Conservation (phyloP, 805 yeast genomes). For the Metschnikowia peoriensis region DNA sequence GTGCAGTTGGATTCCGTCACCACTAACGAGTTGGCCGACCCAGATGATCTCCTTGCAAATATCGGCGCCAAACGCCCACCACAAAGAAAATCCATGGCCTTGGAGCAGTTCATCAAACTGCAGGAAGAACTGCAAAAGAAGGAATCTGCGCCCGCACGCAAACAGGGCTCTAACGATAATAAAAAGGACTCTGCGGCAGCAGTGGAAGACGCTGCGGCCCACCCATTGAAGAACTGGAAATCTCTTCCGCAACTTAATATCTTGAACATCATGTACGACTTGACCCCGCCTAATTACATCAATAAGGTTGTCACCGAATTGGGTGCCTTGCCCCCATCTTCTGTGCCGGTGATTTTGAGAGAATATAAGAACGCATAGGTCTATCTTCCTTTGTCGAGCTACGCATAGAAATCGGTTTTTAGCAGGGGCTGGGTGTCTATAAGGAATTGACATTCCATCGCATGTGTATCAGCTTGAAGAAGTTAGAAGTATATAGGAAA, state of each 20-base stretch:
- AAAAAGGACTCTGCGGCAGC: slow-evolving; percentile 13
- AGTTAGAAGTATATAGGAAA: background rate
- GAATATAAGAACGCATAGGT: slow-evolving; percentile 64
- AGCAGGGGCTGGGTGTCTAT: no score
- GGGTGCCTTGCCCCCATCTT: slow-evolving; percentile 96
- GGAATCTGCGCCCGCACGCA: slow-evolving; percentile 31
- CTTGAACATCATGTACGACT: slow-evolving; percentile 84
- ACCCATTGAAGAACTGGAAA: slow-evolving; percentile 59
- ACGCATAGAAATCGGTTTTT: no score
- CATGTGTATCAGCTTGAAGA: no score
- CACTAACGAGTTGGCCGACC: slow-evolving; percentile 83
- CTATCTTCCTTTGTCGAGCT: no score
- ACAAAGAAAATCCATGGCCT: slow-evolving; percentile 56
- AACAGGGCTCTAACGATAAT: slow-evolving; percentile 25
- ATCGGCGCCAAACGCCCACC: slow-evolving; percentile 52
- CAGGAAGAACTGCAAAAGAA: slow-evolving; percentile 28
- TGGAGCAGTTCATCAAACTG: slow-evolving; percentile 57
- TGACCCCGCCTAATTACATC: slow-evolving; percentile 91
- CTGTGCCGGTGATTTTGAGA: slow-evolving; percentile 94
- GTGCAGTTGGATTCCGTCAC: slow-evolving; percentile 97
- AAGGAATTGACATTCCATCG: no score
- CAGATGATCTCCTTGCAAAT: slow-evolving; percentile 60
- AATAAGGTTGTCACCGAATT: slow-evolving; percentile 94
- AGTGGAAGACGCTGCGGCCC: slow-evolving; percentile 30
- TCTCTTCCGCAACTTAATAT: slow-evolving; percentile 61